Evolutionary conservation across 805 yeast species (phyloP).

Genomic region (Nakazawaea ernobii): DNA sequence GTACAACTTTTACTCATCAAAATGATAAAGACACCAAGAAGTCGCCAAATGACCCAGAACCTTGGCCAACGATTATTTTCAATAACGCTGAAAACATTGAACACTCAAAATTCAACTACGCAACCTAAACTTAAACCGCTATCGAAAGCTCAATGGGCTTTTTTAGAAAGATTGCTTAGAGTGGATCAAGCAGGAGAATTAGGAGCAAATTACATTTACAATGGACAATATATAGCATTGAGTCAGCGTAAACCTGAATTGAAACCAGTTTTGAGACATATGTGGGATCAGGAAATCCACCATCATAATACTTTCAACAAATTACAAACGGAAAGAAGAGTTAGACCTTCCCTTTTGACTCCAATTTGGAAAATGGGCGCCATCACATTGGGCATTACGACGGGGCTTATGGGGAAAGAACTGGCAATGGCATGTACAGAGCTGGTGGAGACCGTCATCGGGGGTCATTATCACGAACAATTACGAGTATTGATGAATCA

Average conservation of each 20-base stretch:
- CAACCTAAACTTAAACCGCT: neutral
- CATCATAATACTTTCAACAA: slow-evolving; percentile 83
- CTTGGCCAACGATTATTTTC: neutral
- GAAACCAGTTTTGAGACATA: slow-evolving; percentile 77
- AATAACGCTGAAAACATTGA: neutral
- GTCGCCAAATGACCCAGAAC: too few relatives aligned
- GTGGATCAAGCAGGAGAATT: slow-evolving; percentile 98
- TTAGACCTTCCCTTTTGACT: slow-evolving; percentile 85
- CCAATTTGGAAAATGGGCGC: slow-evolving; percentile 96
- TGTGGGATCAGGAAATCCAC: slow-evolving; percentile 97
- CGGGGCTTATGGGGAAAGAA: slow-evolving; percentile 83
- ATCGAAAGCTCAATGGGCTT: slow-evolving; percentile 57
- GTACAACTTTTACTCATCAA: neutral
- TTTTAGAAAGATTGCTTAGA: slow-evolving; percentile 66
- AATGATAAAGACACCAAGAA: neutral
- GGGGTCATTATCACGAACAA: slow-evolving; percentile 91
- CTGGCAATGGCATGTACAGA: slow-evolving; percentile 99
- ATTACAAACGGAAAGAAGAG: slow-evolving; percentile 70
- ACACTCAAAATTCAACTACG: neutral
- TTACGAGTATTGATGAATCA: slow-evolving; percentile 69
- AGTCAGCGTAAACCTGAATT: slow-evolving; percentile 66
- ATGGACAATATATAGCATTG: slow-evolving; percentile 81
- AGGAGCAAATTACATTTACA: slow-evolving; percentile 90
- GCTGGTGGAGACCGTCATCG: slow-evolving; percentile 97
- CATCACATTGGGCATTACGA: slow-evolving; percentile 74